Evolutionary conservation across 139 green algal genomes (phyloP), one percentile per base, ranked within the genome.

Genomic region (Eudorina sp.): DNA sequence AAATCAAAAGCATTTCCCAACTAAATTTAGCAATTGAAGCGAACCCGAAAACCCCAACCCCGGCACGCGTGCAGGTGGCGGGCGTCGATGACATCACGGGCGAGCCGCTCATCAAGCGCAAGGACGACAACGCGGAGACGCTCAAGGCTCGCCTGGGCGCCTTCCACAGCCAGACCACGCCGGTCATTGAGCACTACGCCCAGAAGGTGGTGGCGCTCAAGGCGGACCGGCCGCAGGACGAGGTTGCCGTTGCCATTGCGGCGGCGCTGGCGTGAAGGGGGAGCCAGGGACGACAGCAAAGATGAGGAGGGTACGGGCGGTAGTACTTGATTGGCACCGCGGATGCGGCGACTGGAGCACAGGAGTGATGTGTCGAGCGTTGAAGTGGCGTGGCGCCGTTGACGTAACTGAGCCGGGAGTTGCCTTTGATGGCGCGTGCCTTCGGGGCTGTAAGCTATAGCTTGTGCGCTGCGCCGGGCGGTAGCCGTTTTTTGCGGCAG

Each of bases 51-150:
- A n/a, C n/a, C 8, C 64, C 64, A 29, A n/a, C 68, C 68, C 38
- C 68, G 36, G 38, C 38, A 9, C 43, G 64, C 45, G 46, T 16
- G 9, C 81, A 91, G 85, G 88, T 93, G 53, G 83, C 91, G 9
- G 91, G 91, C 38, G 62, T 89, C n/a, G 95, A 97, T 62, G 95
- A 97, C 89, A 36, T 95, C 18, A 95, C 93, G 0, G 92, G 98
- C 5, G 98, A 99, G 94, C 96, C 97, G 5, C 95, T 99, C 25
- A 95, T 99, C 36, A 92, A 95, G 88, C 93, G 98, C 55, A 99
- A 99, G 92, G 98, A 99, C 90, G 98, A 99, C 94, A 99, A 99
- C 89, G 97, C 96, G 13, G 97, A 99, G 53, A 99, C 97, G 16
- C 94, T 99, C 19, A 98, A 98, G 90, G 94, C 90, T 29, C 94